Base-by-base conservation (phyloP, 805 yeast species). In the Monosporozyma servazzii region DNA sequence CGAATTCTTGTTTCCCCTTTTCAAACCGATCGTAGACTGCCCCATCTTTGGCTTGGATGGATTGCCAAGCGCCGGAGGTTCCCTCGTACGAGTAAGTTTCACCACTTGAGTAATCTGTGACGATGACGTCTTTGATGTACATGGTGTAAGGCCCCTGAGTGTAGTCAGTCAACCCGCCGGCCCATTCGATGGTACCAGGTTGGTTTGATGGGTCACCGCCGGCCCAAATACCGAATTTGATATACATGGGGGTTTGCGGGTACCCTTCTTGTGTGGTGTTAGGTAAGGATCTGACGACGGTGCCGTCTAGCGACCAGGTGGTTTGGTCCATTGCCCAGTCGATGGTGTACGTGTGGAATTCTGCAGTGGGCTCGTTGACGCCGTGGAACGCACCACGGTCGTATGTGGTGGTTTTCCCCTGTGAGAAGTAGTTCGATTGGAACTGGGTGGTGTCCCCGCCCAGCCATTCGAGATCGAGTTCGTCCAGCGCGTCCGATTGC, bases 231-330 rank as follows among this genome's bases (percentile, higher is more conserved):
- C 93, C 91, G 54, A 79, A 71, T 63, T 71, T 75, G 11, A 85
- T 64, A 56, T 71, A 75, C 90, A 89, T 87, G 47, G 97, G 97
- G n/a, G 88, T 72, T 70, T 89, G 96, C 43, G 97, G 97, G 67
- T 78, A 90, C 5, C 95, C 95, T 62, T 80, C 75, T 17, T 78
- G 63, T 21, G 82, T 71, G 51, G 71, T 69, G 51, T 79, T 74
- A 10, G 62, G 43, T 50, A 90, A 70, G 1, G 86, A 77, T 72
- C 97, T 80, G 9, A 87, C 80, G 0, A 75, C 72, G 7, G 56
- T 62, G 29, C 91, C 95, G 61, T 90, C 95, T 25, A 88, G 59
- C 52, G 77, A 78, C 89, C 95, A 90, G 8, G 77, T 72, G 41
- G 85, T 70, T 7, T 71, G 62, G 43, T 81, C 83, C 57, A 78